Base-by-base conservation (phyloP, 106 monocot species). In the Chionographis japonica region DNA sequence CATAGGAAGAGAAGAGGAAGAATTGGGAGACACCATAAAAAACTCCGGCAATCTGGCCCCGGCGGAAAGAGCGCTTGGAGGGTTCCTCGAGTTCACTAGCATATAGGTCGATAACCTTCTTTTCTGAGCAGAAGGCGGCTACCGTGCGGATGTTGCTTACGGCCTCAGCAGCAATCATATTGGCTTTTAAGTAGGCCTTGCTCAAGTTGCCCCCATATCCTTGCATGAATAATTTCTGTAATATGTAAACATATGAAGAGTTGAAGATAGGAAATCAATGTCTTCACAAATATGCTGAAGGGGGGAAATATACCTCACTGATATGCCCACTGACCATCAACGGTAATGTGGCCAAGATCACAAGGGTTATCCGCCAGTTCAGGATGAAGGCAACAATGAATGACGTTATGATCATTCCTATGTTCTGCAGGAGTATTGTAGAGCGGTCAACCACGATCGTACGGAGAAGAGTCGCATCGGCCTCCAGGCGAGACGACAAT, bases 91-190 rank as follows among this genome's bases (percentile, higher is more conserved):
- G 93, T 70, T 99, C 90, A 7, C 75, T 76, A 2, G 78, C 67
- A 61, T 93, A 99, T 13, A 99, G 70, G 11, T 83, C 85, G 53
- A 98, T 87, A 3, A 98, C 92, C 63, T 98, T 98, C 56, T 89
- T 68, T 66, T 98, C 97, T 0, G 97, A 80, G 72, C 92, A 98
- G 77, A 98, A 98, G 12, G 97, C 92, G 0, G 92, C 92, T 15
- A 98, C 92, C 7, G 97, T 98, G 8, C 92, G 75, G 37, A 98
- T 98, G 81, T 92, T 98, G 72, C 92, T 78, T 42, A 98, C 97
- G 0, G 97, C 92, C 81, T 98, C 97, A 10, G 92, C 89, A 35
- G 97, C 97, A 18, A 98, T 74, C 97, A 92, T 98, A 77, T 98
- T 98, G 7, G 97, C 97, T 66, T 90, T 98, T 53, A 85, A 58